Conservation (phyloP, 768 basidiomycete species). For the Butyriboletus loyo region DNA sequence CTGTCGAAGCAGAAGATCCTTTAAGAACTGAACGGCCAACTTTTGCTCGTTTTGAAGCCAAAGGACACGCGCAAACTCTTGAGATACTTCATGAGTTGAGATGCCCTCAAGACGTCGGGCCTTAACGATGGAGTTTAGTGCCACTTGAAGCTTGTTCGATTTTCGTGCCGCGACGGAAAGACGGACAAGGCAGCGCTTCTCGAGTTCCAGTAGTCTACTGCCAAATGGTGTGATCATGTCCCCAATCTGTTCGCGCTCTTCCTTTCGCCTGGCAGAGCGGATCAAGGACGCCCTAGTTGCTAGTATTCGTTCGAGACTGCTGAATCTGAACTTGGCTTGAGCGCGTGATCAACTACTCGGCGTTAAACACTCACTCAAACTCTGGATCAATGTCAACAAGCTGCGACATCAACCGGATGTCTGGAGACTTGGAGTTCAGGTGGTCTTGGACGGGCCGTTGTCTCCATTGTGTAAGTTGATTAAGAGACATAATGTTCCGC, state of each 20-base stretch:
- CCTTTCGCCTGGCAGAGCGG: conserved; percentile 63
- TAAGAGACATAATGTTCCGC: conserved; percentile 75
- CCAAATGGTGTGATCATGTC: conserved; percentile 54
- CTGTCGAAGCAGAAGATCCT: conserved; percentile 31
- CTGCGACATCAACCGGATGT: conserved; percentile 36
- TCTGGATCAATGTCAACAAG: conserved; percentile 48
- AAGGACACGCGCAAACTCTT: conserved; percentile 86
- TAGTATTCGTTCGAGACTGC: conserved; percentile 70
- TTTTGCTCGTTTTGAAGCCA: conserved; percentile 88
- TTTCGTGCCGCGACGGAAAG: conserved; percentile 71
- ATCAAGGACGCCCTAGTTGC: conserved; percentile 82
- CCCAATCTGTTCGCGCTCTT: conserved; percentile 78
- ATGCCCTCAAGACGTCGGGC: conserved; percentile 59
- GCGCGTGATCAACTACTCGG: neutral
- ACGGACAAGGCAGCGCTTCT: conserved; percentile 66
- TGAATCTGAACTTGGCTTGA: conserved; percentile 52
- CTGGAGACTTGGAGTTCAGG: conserved; percentile 33
- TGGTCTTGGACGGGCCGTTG: conserved; percentile 23
- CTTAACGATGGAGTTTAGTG: conserved; percentile 78
- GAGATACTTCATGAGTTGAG: conserved; percentile 53
- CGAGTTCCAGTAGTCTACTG: conserved; percentile 50
- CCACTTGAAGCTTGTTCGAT: conserved; percentile 70
- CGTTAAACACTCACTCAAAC: conserved; percentile 58
- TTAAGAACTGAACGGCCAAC: conserved; percentile 73
- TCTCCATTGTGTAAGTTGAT: conserved; percentile 72